Evolutionary conservation across 371 early-diverging fungal genomes (phyloP), one percentile per base, ranked within the genome.

Genomic region (Circinella minor): DNA sequence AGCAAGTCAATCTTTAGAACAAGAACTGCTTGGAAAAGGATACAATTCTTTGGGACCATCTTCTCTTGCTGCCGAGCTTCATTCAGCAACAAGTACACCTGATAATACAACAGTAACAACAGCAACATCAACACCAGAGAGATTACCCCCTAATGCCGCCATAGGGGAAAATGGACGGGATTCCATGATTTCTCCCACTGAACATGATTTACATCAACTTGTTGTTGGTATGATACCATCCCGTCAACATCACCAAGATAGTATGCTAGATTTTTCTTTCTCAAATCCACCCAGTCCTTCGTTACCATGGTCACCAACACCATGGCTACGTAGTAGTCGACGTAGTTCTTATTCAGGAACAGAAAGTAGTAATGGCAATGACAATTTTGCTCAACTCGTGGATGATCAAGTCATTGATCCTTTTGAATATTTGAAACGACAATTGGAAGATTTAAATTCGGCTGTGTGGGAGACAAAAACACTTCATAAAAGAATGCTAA

Each of bases 381-480:
- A 11, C 43, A 6, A 43, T 43, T 6, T 9, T 43, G 11, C 9
- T 51, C 8, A 10, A 6, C 7, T 57, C 6, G 6, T 17, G 2
- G 69, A 74, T 54, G 69, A 59, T 14, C 79, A 79, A 62, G 81
- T 81, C n/a, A 75, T 77, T 61, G 85, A 85, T 51, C 85, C 82
- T 14, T 82, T 85, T 68, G 85, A 85, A 67, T 72, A 71, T 11
- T 73, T 85, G 37, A 82, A 79, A 62, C 69, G 80, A 67, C 85
- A 85, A 46, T 61, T 85, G 14, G 85, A 85, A 63, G 85, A 85
- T 34, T 66, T 81, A 38, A 81, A 82, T 67, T 77, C 78, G 37
- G 77, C 79, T n/a, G 80, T 81, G 3, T 82, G 82, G 82, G 82
- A 85, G 63, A 82, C 82, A 17, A 85, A 82, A 63, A 82, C 81